Base-by-base conservation (phyloP, 2,329 filamentous ascomycete species). In the Paracoccidioides lutzii region DNA sequence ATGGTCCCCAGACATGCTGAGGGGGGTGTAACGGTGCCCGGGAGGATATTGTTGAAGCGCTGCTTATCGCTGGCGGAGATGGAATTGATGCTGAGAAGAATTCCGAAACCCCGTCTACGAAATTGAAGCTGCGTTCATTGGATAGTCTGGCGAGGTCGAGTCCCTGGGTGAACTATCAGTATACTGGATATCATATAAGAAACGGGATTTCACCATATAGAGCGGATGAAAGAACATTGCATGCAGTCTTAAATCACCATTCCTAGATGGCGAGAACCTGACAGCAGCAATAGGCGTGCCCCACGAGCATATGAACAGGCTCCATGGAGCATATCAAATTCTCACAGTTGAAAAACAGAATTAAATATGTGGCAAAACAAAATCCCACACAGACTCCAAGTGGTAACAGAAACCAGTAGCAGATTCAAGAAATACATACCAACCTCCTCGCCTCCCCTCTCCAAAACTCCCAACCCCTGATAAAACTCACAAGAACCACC, bases 401-500 rank as follows among this genome's bases (percentile, higher is more conserved):
- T 15, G 32, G 33, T 48, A 2, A 42, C 5, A 53, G 35, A 14
- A 37, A 57, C 22, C 53, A 57, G 15, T 22, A 53, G 30, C 8
- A 28, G 37, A 30, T 42, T 43, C 43, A 4, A 43, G 51, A 44
- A 28, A 45, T 28, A 12, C 76, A 60, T 71, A 88, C 85, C 65
- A 89, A 70, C 69, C 84, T 84, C 54, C 81, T 78, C 2, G 78
- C 79, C 52, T 87, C 84, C 3, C 84, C 80, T 59, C 76, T 82
- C 89, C 90, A 96, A 66, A 95, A 94, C 1, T 79, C 74, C 60
- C 79, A 80, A 63, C 91, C 85, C 58, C 88, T 79, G 71, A 95
- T 73, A 71, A 93, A 95, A 73, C 87, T 94, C 57, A 93, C 82
- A 3, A 96, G 75, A 3, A 95, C 76, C 0, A 96, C 79, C 45